phyloP scores from a whole-genome alignment of 2,329 filamentous ascomycete species.

The Trichoderma simmonsii region DNA sequence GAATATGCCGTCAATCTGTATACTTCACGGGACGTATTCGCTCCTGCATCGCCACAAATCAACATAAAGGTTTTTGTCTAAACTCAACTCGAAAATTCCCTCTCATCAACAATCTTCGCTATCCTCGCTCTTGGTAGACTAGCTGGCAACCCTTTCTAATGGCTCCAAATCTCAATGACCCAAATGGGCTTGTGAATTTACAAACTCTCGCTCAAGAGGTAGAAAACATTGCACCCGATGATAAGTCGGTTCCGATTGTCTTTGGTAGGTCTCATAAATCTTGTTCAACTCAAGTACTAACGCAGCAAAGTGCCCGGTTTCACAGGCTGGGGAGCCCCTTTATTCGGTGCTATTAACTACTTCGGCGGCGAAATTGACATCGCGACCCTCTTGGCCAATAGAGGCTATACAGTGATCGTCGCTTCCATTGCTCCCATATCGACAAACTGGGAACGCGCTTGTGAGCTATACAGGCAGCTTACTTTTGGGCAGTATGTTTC shows the following conservation, averaged over 20 bases:
- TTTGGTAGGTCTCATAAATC: neutral
- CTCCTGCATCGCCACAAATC: neutral
- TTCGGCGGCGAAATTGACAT: neutral
- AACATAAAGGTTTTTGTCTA: neutral
- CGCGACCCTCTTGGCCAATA: neutral
- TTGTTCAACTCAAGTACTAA: neutral
- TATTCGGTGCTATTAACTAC: neutral
- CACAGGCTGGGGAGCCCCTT: neutral
- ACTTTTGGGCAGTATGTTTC: neutral
- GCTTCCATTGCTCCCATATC: neutral
- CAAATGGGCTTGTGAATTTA: neutral
- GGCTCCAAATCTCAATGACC: neutral
- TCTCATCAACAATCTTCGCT: neutral
- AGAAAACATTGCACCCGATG: neutral
- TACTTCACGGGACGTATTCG: neutral
- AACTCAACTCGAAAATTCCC: neutral
- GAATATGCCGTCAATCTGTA: neutral
- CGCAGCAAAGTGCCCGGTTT: neutral
- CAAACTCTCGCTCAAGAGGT: neutral
- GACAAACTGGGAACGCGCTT: neutral
- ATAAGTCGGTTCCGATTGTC: neutral
- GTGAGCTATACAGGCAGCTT: neutral
- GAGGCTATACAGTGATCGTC: neutral
- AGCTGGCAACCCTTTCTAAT: neutral
- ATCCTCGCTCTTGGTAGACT: neutral